Conservation (phyloP, 768 basidiomycete genomes). For the Tubosaeta sp. region DNA sequence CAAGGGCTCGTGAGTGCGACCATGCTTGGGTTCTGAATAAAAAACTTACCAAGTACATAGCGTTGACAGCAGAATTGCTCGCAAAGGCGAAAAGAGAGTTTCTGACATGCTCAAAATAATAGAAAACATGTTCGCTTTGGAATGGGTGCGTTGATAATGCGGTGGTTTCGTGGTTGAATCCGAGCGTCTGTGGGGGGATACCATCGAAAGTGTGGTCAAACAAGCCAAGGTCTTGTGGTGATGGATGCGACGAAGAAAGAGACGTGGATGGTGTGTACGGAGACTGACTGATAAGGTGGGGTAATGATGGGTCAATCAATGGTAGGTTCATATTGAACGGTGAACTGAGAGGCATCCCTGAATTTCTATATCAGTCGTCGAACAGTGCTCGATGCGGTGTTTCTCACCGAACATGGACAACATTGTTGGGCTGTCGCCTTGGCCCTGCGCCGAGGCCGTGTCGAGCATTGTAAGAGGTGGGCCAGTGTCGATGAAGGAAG, state of each 20-base stretch:
- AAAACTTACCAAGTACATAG: slow-evolving; percentile 59
- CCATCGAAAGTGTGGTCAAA: slow-evolving; percentile 35
- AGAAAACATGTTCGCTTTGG: slow-evolving; percentile 58
- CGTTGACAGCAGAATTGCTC: slow-evolving; percentile 55
- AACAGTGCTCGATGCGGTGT: background rate
- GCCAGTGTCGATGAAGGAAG: slow-evolving; percentile 19
- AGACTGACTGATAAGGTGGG: slow-evolving; percentile 28
- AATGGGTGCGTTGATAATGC: slow-evolving; percentile 38
- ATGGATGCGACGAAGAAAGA: slow-evolving; percentile 32
- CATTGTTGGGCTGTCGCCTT: slow-evolving; percentile 23
- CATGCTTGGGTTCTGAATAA: slow-evolving; percentile 1
- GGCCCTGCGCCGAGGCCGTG: slow-evolving; percentile 9
- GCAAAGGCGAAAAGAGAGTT: slow-evolving; percentile 64
- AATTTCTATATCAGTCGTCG: slow-evolving; percentile 9
- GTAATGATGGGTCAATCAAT: slow-evolving; percentile 25
- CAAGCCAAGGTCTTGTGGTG: slow-evolving; percentile 30
- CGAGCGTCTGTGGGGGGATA: slow-evolving; percentile 27
- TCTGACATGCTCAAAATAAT: slow-evolving; percentile 73
- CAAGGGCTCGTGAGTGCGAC: slow-evolving; percentile 12
- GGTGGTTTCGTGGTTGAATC: slow-evolving; percentile 20
- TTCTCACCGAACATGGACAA: slow-evolving; percentile 28
- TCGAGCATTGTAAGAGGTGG: slow-evolving; percentile 23
- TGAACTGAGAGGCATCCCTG: slow-evolving; percentile 29
- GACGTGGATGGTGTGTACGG: slow-evolving; percentile 34
- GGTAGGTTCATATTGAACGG: slow-evolving; percentile 27